Conservation (phyloP, 2,329 filamentous ascomycete genomes). For the Exophiala dermatitidis region DNA sequence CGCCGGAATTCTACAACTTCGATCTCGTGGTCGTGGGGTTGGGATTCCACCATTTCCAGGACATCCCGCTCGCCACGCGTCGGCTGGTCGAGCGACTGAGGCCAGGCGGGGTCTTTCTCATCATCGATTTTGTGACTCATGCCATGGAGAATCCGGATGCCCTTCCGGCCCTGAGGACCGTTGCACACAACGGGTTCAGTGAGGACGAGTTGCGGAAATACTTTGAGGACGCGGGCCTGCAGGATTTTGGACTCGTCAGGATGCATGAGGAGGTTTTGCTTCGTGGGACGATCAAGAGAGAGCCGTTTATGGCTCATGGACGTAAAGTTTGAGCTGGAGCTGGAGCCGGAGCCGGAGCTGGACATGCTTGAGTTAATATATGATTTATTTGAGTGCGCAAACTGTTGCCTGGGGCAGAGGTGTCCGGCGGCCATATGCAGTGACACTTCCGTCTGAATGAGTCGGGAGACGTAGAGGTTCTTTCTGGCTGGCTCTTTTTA, state of each 20-base stretch:
- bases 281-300: slow-evolving; percentile 13
- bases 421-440: too few relatives aligned
- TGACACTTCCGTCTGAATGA: too few relatives aligned
- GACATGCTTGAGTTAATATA: too few relatives aligned
- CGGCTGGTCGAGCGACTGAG: slow-evolving; percentile 56
- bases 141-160: slow-evolving; percentile 23
- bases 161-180: slow-evolving; percentile 43
- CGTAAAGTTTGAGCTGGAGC: slow-evolving; percentile 6
- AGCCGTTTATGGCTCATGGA: slow-evolving; percentile 23
- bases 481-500: too few relatives aligned
- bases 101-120: slow-evolving; percentile 58
- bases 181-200: slow-evolving; percentile 61
- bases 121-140: slow-evolving; percentile 61
- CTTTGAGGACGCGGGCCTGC: slow-evolving; percentile 57
- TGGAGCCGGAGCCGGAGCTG: too few relatives aligned
- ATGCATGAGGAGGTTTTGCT: slow-evolving; percentile 21
- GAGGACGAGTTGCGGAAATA: slow-evolving; percentile 52
- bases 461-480: too few relatives aligned
- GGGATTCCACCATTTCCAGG: slow-evolving; percentile 61
- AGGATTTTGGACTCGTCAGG: slow-evolving; percentile 16
- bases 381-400: too few relatives aligned
- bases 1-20: slow-evolving; percentile 59
- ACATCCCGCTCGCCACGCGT: slow-evolving; percentile 54
- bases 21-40: slow-evolving; percentile 59
- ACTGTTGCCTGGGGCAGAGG: too few relatives aligned